Evolutionary conservation across 169 alveolate genomes (phyloP).

Genomic region (Plasmodium gonderi): DNA sequence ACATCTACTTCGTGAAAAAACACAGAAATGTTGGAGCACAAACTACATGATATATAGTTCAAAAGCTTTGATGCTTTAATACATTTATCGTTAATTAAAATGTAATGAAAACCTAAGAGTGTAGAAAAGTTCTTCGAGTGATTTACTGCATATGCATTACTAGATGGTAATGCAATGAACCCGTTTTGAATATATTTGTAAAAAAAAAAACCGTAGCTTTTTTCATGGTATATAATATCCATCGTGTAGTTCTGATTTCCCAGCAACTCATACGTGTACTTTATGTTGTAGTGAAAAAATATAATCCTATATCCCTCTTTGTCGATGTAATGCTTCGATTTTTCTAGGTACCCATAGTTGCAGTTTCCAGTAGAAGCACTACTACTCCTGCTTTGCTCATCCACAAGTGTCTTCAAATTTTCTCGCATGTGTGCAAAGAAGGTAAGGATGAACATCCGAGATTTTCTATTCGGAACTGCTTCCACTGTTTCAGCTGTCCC

Average conservation of each 20-base stretch:
- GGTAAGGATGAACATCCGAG: not conserved
- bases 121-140: conserved; percentile 23
- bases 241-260: conserved; percentile 2
- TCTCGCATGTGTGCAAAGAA: conserved; percentile 28
- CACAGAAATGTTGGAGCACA: conserved; percentile 24
- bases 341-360: not conserved
- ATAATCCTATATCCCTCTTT: not conserved
- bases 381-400: not conserved
- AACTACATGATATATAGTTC: conserved; percentile 24
- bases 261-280: conserved; percentile 13
- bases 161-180: conserved; percentile 14
- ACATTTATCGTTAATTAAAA: conserved; percentile 17
- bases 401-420: not conserved
- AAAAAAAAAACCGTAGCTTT: conserved; percentile 22
- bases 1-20: conserved; percentile 17
- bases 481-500: not conserved
- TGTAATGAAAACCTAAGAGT: conserved; percentile 40
- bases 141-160: not conserved
- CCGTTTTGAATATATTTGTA: conserved; percentile 16
- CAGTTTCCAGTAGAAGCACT: not conserved
- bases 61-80: not conserved
- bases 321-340: not conserved
- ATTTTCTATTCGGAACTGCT: not conserved
- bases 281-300: conserved; percentile 27
- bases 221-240: conserved; percentile 6